A percentile compares a stretch with the other conserved stretches of the same genome.
Evolutionary conservation across 768 basidiomycete genomes (phyloP).

Genomic region (Lentinula raphanica): DNA sequence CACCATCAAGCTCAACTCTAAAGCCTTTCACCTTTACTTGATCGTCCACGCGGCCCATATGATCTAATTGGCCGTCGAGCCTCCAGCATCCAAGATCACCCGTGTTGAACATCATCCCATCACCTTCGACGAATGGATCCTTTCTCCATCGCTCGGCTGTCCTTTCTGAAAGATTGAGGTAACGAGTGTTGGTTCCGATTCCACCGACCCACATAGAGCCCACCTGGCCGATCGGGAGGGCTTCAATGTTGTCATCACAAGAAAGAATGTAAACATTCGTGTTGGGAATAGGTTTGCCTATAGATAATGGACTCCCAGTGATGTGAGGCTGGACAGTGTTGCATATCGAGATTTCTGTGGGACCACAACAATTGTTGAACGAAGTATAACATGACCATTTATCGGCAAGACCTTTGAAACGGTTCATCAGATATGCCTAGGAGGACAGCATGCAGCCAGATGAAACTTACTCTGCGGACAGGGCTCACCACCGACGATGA

Average conservation of each 20-base stretch:
- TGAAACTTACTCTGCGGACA: slow-evolving; percentile 37
- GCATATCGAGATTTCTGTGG: slow-evolving; percentile 44
- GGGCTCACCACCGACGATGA: slow-evolving; percentile 54
- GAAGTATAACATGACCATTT: slow-evolving; percentile 3
- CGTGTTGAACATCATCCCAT: slow-evolving; percentile 42
- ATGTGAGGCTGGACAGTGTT: slow-evolving; percentile 39
- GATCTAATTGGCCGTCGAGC: slow-evolving; percentile 33
- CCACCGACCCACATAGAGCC: slow-evolving; percentile 49
- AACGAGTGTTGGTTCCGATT: slow-evolving; percentile 22
- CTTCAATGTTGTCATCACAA: slow-evolving; percentile 22
- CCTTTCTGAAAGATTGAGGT: slow-evolving; percentile 27
- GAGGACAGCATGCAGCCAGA: not conserved
- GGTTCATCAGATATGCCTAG: not conserved
- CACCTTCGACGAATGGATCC: slow-evolving; percentile 37
- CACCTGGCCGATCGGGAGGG: slow-evolving; percentile 32
- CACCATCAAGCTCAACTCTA: slow-evolving; percentile 46
- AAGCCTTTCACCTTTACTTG: slow-evolving; percentile 50
- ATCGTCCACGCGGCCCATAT: slow-evolving; percentile 37
- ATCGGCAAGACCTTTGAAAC: slow-evolving; percentile 27
- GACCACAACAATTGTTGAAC: slow-evolving; percentile 34
- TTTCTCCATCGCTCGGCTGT: slow-evolving; percentile 32
- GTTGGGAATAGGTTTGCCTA: slow-evolving; percentile 40
- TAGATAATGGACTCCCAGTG: slow-evolving; percentile 28
- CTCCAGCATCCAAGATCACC: slow-evolving; percentile 39
- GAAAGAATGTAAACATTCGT: slow-evolving; percentile 38